phyloP scores from a whole-genome alignment of 306 rosid species.

The Trifolium dubium region DNA sequence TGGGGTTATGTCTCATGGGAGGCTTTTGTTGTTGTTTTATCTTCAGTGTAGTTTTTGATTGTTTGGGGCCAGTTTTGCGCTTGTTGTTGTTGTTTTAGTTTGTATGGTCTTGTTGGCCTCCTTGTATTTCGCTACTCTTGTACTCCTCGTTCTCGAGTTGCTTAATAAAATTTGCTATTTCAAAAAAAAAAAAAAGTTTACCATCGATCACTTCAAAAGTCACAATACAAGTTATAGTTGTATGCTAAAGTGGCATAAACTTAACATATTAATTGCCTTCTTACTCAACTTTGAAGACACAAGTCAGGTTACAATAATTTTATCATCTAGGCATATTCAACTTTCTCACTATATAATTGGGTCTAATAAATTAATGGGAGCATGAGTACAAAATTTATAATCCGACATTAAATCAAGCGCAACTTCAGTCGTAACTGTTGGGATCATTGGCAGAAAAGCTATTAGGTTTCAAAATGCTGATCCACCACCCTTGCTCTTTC shows the following conservation, averaged over 20 bases:
- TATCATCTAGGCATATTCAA: not conserved
- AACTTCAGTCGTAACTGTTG: not conserved
- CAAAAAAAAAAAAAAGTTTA: constrained; percentile 3
- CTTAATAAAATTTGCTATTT: no score
- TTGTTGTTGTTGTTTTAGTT: no score
- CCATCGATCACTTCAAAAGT: not conserved
- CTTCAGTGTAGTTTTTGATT: no score
- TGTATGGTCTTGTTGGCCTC: no score
- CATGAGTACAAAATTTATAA: constrained; percentile 18
- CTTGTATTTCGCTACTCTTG: no score
- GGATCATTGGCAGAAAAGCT: constrained; percentile 6
- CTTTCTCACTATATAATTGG: constrained; percentile 17
- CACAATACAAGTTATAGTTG: constrained; percentile 3
- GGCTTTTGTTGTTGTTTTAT: no score
- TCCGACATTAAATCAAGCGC: not conserved
- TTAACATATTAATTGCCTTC: not conserved
- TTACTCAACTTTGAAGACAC: not conserved
- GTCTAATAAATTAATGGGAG: constrained; percentile 8
- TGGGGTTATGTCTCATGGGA: no score
- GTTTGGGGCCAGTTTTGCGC: no score
- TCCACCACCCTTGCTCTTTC: constrained; percentile 64
- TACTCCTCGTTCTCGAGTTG: no score
- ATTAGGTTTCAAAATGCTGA: constrained; percentile 70
- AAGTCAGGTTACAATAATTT: constrained; percentile 26
- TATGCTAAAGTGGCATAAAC: constrained; percentile 2